phyloP scores from a whole-genome alignment of 257 asterid species.

The Solanum dulcamara region DNA sequence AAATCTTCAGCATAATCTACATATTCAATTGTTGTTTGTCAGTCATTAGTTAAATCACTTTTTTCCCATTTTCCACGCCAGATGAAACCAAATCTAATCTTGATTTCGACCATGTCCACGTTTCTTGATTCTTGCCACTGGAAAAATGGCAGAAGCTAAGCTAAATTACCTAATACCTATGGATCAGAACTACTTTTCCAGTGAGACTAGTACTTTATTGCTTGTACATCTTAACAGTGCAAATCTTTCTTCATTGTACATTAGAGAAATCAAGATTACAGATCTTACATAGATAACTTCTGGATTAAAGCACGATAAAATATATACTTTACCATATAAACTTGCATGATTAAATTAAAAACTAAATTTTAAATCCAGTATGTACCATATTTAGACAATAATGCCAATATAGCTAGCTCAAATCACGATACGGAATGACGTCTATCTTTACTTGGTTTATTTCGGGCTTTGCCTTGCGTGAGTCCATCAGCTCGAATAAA shows the following conservation, averaged over 20 bases:
- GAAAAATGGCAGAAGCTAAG: not conserved
- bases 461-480: slow-evolving; percentile 23
- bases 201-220: not conserved
- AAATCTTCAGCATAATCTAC: not conserved
- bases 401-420: not conserved
- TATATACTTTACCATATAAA: not conserved
- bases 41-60: not conserved
- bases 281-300: not conserved
- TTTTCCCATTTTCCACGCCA: not conserved
- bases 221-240: not conserved
- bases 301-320: not conserved
- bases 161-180: not conserved
- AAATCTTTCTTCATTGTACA: not conserved
- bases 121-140: not conserved
- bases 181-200: not conserved
- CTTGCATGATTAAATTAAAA: not conserved
- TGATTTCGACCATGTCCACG: not conserved
- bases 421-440: slow-evolving; percentile 64
- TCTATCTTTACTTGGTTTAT: slow-evolving; percentile 49
- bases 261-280: not conserved
- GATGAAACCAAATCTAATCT: not conserved
- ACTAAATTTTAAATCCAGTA: not conserved
- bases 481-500: slow-evolving; percentile 41
- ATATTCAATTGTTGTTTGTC: not conserved
- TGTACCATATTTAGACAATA: not conserved